Conservation (phyloP, 129 eudicot species). For the Artemisia annua region DNA sequence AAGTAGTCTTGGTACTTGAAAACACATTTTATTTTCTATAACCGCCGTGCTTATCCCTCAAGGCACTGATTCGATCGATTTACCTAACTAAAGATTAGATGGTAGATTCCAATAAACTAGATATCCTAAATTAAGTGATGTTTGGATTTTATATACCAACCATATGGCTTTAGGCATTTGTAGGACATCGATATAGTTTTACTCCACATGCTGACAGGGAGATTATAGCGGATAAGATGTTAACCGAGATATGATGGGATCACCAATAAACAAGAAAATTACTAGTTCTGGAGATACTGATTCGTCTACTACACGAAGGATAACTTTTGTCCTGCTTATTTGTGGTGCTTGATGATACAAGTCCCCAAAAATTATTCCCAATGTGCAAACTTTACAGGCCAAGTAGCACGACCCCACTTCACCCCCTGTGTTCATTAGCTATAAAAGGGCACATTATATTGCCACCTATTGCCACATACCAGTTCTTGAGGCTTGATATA, state of each 20-base stretch:
- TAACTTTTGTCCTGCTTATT: conserved; percentile 27
- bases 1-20: conserved; percentile 6
- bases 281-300: conserved; percentile 20
- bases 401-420: conserved; percentile 51
- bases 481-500: conserved; percentile 21
- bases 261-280: background rate
- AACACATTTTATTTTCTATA: conserved; percentile 3
- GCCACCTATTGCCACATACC: conserved; percentile 35
- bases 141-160: conserved; percentile 7
- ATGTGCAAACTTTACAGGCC: conserved; percentile 43
- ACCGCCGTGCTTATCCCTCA: conserved; percentile 26
- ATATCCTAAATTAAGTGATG: conserved; percentile 14
- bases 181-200: conserved; percentile 12
- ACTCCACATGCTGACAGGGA: conserved; percentile 6
- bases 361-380: conserved; percentile 33
- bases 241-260: conserved; percentile 12
- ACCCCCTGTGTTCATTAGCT: conserved; percentile 41
- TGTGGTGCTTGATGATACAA: conserved; percentile 44
- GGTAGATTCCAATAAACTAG: conserved; percentile 26
- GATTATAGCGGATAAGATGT: conserved; percentile 13
- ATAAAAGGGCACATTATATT: conserved; percentile 44
- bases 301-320: conserved; percentile 31
- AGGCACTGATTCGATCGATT: conserved; percentile 15
- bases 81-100: conserved; percentile 24
- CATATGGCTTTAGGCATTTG: background rate